Evolutionary conservation across 1,139 yeast genomes (phyloP).

Genomic region (Insectozyma bohioensis): DNA sequence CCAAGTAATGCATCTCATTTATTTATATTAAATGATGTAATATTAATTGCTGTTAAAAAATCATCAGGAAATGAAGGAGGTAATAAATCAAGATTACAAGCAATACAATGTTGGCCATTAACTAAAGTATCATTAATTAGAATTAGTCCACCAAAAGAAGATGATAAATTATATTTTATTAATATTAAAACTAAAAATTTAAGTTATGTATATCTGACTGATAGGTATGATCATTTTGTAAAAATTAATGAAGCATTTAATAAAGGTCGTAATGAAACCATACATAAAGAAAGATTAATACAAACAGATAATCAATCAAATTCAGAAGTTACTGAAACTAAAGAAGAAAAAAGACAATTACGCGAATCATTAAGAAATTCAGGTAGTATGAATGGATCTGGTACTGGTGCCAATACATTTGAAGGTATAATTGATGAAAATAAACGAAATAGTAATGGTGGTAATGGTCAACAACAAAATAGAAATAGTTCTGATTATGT

Average conservation of each 20-base stretch:
- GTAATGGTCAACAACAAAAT: conserved; percentile 14
- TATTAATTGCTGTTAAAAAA: conserved; percentile 71
- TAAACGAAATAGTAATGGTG: conserved; percentile 26
- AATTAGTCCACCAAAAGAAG: conserved; percentile 20
- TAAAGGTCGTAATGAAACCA: conserved; percentile 63
- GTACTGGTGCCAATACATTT: conserved; percentile 15
- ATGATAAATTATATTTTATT: conserved; percentile 38
- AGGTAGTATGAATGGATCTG: no score
- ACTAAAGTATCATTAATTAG: conserved; percentile 59
- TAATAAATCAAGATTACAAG: conserved; percentile 48
- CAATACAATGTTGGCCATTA: conserved; percentile 80
- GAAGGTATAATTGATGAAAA: conserved; percentile 27
- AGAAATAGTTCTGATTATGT: conserved; percentile 40
- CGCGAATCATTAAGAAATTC: conserved; percentile 43
- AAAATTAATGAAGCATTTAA: conserved; percentile 59
- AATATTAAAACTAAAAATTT: conserved; percentile 49
- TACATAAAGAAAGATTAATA: conserved; percentile 47
- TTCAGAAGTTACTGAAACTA: no score
- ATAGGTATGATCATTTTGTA: conserved; percentile 57
- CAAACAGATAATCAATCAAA: conserved; percentile 12
- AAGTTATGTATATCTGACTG: conserved; percentile 65
- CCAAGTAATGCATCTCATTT: conserved; percentile 75
- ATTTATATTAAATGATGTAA: conserved; percentile 73
- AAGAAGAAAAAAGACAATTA: conserved; percentile 41
- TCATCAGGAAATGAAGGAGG: conserved; percentile 27